Evolutionary conservation across 345 rosid genomes (phyloP).

Genomic region (Passiflora organensis): DNA sequence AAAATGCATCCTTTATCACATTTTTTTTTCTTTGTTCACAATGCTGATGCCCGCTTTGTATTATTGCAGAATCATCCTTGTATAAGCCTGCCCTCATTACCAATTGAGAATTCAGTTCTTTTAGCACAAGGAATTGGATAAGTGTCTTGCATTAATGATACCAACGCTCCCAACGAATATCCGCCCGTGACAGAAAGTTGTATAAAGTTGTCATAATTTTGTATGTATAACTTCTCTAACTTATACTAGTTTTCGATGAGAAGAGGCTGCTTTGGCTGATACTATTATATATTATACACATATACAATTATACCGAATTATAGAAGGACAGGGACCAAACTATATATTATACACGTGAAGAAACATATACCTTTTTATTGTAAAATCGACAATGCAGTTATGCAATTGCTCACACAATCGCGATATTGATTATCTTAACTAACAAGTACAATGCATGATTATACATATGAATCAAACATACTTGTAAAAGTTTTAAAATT

Average conservation of each 20-base stretch:
- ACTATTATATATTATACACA: no score
- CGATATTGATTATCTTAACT: no score
- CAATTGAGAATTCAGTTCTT: constrained; percentile 22
- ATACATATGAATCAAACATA: no score
- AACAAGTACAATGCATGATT: no score
- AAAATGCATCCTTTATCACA: neutral
- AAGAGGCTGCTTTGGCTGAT: constrained; percentile 22
- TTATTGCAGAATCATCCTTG: constrained; percentile 38
- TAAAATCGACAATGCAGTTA: no score
- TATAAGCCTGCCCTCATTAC: constrained; percentile 33
- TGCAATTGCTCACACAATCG: no score
- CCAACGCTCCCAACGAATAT: constrained; percentile 3
- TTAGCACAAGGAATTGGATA: constrained; percentile 16
- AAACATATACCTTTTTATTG: no score
- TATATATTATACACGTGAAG: no score
- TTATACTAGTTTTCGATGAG: constrained; percentile 34
- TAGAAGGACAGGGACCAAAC: no score
- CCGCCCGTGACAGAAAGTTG: constrained; percentile 21
- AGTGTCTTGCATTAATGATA: neutral
- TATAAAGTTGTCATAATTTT: constrained; percentile 37
- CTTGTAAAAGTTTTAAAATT: no score
- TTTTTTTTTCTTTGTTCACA: neutral
- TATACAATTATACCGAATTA: no score
- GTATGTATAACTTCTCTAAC: constrained; percentile 42
- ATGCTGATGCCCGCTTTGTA: neutral